phyloP scores from a whole-genome alignment of 108 stramenopile genomes.

The Chaetoceros tenuissimus region DNA sequence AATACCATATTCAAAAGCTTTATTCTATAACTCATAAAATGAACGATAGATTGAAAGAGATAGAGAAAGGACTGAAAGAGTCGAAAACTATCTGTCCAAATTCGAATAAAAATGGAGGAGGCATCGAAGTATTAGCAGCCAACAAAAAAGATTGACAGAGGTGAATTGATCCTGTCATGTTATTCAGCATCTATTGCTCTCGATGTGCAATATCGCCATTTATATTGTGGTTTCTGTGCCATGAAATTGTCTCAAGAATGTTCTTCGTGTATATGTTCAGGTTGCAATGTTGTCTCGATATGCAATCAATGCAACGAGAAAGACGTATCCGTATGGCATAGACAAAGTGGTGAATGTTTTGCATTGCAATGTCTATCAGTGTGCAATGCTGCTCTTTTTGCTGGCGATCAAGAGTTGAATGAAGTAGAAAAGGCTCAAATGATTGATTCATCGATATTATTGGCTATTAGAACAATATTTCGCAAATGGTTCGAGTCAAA shows the following conservation, averaged over 20 bases:
- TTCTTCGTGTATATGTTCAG: background rate
- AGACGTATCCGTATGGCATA: background rate
- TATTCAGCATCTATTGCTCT: conserved; percentile 9
- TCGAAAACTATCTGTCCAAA: too few species aligned
- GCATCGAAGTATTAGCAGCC: too few species aligned
- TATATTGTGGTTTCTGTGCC: conserved; percentile 19
- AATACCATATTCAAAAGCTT: too few species aligned
- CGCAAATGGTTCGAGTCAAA: background rate
- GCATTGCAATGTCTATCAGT: background rate
- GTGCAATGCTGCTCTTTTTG: background rate
- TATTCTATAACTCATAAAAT: too few species aligned
- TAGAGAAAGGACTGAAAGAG: too few species aligned
- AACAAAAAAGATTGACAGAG: too few species aligned
- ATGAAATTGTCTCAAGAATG: background rate
- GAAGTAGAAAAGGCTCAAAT: background rate
- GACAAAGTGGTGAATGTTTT: background rate
- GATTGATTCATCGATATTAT: background rate
- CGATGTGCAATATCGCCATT: conserved; percentile 4
- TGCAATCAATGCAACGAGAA: background rate
- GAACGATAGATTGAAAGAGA: too few species aligned
- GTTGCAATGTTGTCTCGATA: background rate
- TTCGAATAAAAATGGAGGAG: too few species aligned
- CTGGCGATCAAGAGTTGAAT: background rate
- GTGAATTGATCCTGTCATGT: conserved; percentile 2
- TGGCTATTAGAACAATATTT: background rate